Evolutionary conservation across 2,329 filamentous ascomycete species (phyloP).

Genomic region (Polychaeton citri): DNA sequence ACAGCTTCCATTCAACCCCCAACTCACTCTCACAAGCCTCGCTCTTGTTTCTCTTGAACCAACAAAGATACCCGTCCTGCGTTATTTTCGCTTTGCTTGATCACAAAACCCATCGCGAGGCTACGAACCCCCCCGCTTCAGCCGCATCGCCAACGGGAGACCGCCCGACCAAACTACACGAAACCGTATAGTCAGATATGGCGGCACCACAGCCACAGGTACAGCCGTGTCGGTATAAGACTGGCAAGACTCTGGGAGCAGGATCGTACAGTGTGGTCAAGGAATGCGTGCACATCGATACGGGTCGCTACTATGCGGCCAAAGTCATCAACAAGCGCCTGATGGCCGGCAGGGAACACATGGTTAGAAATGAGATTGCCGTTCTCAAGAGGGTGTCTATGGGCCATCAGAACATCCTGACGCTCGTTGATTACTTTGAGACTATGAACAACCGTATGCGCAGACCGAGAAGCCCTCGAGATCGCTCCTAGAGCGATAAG

Average conservation of each 20-base stretch:
- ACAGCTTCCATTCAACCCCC: no score
- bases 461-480: not conserved
- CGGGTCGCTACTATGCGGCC: slow-evolving; percentile 91
- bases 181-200: no score
- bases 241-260: slow-evolving; percentile 90
- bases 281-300: slow-evolving; percentile 97
- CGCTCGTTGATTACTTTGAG: slow-evolving; percentile 97
- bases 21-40: no score
- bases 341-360: slow-evolving; percentile 95
- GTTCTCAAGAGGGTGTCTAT: slow-evolving; percentile 97
- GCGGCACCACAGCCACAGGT: slow-evolving; percentile 39
- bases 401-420: slow-evolving; percentile 96
- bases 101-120: no score
- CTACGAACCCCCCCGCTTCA: no score
- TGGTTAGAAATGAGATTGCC: slow-evolving; percentile 98
- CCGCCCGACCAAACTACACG: no score
- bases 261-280: slow-evolving; percentile 98
- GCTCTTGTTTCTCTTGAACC: no score
- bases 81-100: no score
- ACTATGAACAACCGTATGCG: slow-evolving; percentile 89
- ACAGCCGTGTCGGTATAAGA: slow-evolving; percentile 96
- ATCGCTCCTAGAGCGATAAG: not conserved
- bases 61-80: no score
- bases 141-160: no score
- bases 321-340: slow-evolving; percentile 99